Evolutionary conservation across 176 grass and related monocot species (phyloP).

Genomic region (Miscanthus lutarioriparius): DNA sequence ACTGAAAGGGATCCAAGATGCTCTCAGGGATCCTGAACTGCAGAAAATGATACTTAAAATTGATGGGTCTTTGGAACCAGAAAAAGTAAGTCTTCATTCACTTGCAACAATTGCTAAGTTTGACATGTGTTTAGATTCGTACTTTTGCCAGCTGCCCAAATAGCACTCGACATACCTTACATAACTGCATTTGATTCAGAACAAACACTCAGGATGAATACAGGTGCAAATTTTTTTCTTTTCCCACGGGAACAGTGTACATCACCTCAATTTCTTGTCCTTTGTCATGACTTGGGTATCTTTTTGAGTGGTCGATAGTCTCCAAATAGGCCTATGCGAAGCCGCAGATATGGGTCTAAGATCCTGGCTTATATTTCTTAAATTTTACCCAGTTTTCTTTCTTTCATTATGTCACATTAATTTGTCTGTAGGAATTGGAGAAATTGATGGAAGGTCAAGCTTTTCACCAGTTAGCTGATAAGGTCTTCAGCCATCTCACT

Average conservation of each 20-base stretch:
- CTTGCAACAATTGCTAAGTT: neutral
- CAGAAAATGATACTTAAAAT: constrained; percentile 60
- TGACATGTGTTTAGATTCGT: neutral
- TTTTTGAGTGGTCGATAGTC: neutral
- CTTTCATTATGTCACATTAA: constrained; percentile 2
- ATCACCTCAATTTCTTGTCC: constrained; percentile 4
- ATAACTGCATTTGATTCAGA: constrained; percentile 4
- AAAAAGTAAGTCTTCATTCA: constrained; percentile 57
- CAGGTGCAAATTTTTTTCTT: neutral
- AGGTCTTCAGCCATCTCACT: constrained; percentile 43
- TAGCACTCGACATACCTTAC: neutral
- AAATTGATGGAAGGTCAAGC: constrained; percentile 53
- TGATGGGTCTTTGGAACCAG: constrained; percentile 64
- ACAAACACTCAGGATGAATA: neutral
- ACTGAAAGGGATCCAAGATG: constrained; percentile 59
- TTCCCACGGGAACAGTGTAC: neutral
- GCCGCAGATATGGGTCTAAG: neutral
- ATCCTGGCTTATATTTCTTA: neutral
- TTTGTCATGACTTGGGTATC: constrained; percentile 11
- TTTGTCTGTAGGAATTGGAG: constrained; percentile 61
- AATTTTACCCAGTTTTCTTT: neutral
- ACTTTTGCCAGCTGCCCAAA: neutral
- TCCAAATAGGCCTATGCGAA: neutral
- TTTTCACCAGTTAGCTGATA: constrained; percentile 63
- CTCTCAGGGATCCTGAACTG: constrained; percentile 54